These are phyloP conservation scores for Gentiana dahurica DNA, from an alignment of 257 asterid genomes.

Conservation along the genomic window DNA sequence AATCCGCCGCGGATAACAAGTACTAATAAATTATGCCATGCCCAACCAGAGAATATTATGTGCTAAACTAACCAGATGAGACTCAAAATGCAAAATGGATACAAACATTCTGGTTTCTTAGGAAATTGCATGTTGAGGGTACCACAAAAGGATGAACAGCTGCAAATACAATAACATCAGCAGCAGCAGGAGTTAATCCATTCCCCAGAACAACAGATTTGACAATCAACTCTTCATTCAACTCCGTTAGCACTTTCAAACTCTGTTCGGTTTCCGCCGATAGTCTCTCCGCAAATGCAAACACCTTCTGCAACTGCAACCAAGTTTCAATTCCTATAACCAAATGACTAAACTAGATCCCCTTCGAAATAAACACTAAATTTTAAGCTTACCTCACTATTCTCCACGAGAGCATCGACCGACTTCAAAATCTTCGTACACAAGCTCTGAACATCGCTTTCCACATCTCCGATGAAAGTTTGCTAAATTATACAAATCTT, in stretches of 20 bases:
- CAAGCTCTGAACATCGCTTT: conserved; percentile 37
- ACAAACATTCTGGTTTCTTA: no score
- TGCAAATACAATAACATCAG: conserved; percentile 62
- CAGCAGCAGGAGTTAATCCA: conserved; percentile 49
- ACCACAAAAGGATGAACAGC: conserved; percentile 63
- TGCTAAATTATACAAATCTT: conserved; percentile 28
- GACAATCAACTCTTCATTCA: conserved; percentile 60
- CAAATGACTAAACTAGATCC: no score
- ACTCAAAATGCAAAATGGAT: background rate
- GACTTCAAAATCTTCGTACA: conserved; percentile 35
- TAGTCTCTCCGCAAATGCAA: conserved; percentile 38
- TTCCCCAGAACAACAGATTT: conserved; percentile 55
- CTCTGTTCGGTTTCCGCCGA: conserved; percentile 22
- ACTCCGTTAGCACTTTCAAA: conserved; percentile 33
- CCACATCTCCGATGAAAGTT: conserved; percentile 18
- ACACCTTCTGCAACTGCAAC: conserved; percentile 58
- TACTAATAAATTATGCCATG: background rate
- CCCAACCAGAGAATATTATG: background rate
- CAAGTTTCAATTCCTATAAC: background rate
- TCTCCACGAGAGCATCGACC: conserved; percentile 22
- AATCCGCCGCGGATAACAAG: background rate
- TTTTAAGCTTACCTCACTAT: conserved; percentile 37
- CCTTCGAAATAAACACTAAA: background rate
- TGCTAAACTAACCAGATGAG: background rate
- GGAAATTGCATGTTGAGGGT: conserved; percentile 4